Base-by-base conservation (phyloP, 169 alveolate species). In the Babesia divergens region DNA sequence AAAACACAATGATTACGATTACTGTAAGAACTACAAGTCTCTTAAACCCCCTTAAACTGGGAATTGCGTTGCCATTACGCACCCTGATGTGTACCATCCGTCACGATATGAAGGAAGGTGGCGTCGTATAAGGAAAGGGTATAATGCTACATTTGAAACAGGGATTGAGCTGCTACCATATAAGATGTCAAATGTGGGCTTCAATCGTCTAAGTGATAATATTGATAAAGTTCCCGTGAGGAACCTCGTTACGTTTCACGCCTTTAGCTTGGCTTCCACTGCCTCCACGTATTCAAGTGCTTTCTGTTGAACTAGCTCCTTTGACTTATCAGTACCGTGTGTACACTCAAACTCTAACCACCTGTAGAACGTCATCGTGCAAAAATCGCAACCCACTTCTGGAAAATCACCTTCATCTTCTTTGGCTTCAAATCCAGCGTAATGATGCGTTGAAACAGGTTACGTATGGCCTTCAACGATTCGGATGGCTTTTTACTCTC, bases 311-410 rank as follows among this genome's bases (percentile, higher is more conserved):
- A 91, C 95, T 55, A 72, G 40, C 58, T 84, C 84, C 75, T 89
- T 89, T 20, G 89, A 84, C 43, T 80, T 43, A 18, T 56, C 82
- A 32, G 69, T 72, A 28, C 95, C 95, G 58, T 86, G 90, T 52
- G 66, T 83, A 47, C 90, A 84, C 65, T 91, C 95, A 59, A 91
- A 91, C 66, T 84, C 62, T 60, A 91, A 46, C 95, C 95, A 91
- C 83, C 91, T 90, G 8, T 83, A 65, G 40, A 75, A 53, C 22
- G 74, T 72, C 58, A 64, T 66, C 40, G 42, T 11, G 20, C 8
- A 0, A 3, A 22, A 11, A 16, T n/a, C 34, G 0, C 32, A 53
- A 56, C 80, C 11, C 37, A 77, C 84, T 80, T 80, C 18, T 71
- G 58, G 56, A 69, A 80, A 1, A 80, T 80, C 20, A 71, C 70